These are phyloP conservation scores for Debaryomyces maramus DNA, from an alignment of 805 yeast genomes.

Conservation along the genomic window DNA sequence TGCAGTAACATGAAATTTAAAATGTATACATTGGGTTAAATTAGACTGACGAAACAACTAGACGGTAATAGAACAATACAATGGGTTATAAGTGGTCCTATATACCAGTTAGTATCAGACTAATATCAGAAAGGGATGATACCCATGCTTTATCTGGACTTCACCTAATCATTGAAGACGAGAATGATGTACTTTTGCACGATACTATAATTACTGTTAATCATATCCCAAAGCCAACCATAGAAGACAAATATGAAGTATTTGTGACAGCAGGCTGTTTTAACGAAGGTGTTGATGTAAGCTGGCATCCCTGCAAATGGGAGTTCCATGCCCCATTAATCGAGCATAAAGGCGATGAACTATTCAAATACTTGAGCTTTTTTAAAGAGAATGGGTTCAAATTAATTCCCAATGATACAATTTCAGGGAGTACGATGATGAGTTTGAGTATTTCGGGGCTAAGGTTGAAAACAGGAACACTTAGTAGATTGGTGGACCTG, in stretches of 20 bases:
- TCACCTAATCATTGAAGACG: conserved; percentile 11
- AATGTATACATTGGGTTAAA: no score
- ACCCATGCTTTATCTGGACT: conserved; percentile 24
- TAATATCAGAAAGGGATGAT: conserved; percentile 16
- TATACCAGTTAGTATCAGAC: conserved; percentile 22
- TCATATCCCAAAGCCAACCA: conserved; percentile 11
- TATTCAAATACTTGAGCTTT: conserved; percentile 10
- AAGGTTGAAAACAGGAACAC: background rate
- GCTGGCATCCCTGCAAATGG: conserved; percentile 14
- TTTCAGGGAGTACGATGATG: conserved; percentile 1
- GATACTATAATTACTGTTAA: conserved; percentile 18
- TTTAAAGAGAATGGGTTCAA: conserved; percentile 24
- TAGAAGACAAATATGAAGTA: conserved; percentile 8
- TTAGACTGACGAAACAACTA: no score
- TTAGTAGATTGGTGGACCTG: background rate
- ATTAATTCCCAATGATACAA: conserved; percentile 20
- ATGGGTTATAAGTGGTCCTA: conserved; percentile 15
- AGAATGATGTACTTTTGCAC: background rate
- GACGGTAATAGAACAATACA: no score
- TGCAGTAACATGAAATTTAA: no score
- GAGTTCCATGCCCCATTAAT: conserved; percentile 8
- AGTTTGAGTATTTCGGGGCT: conserved; percentile 7
- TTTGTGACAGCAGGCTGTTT: conserved; percentile 8
- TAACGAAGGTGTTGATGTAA: conserved; percentile 9
- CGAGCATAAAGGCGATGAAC: background rate